Evolutionary conservation across 345 rosid species (phyloP), one percentile per base, ranked within the genome.

Genomic region (Pelargonium nanum): DNA sequence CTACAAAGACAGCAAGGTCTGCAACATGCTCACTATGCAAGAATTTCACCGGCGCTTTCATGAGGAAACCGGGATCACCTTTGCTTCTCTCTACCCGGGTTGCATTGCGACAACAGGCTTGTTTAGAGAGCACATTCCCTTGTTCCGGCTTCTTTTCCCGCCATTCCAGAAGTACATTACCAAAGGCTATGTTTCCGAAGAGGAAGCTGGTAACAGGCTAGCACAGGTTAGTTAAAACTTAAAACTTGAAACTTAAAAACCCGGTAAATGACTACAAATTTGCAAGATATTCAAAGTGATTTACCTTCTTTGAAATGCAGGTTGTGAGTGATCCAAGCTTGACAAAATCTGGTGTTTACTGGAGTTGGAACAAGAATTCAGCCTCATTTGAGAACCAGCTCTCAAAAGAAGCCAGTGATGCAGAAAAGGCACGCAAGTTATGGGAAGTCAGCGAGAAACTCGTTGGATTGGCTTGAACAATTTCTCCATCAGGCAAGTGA

Each of bases 391-490:
- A 89, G 85, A 93, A 93, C 69, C 94, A 83, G 85, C 66, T 93
- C 67, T 93, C 99, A 19, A 73, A 85, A 63, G 97, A 93, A 71
- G 99, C 99, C 9, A 93, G 99, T 56, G 84, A 93, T 17, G 76
- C 53, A 1, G 91, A 81, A 23, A 93, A 93, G 73, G 99, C 99
- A 25, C 85, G 87, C 51, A 93, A 84, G 72, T 85, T 89, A 19
- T 89, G 99, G 99, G 99, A 93, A 64, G 53, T 85, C 23, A 93
- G 97, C 30, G 99, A 93, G 97, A 93, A 87, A 64, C 99, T 89
- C 20, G 96, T 93, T 19, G 96, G 96, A 26, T 68, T 86, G 81
- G 92, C 96, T 62, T 83, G 77, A 75, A 17, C 23, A 56, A 40
- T 15, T 9, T 9, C 48, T 30, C 40, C 6, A 12, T 30, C 10